phyloP scores from a whole-genome alignment of 176 grass and related monocot genomes.

The Eleusine coracana region DNA sequence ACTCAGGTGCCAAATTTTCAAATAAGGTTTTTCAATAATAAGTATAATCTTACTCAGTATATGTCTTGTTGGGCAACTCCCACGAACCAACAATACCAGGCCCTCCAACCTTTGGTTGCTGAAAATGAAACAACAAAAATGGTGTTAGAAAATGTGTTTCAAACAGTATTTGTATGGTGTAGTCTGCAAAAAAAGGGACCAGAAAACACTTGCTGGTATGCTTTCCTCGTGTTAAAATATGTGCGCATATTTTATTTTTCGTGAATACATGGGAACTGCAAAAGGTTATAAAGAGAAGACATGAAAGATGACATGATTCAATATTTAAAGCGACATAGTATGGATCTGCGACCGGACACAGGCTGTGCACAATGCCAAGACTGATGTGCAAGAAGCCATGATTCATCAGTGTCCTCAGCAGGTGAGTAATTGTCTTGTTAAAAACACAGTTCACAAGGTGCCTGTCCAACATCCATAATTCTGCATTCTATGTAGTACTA shows the following conservation, averaged over 20 bases:
- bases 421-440: neutral
- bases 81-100: conserved; percentile 76
- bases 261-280: neutral
- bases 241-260: neutral
- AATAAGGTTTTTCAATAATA: conserved; percentile 33
- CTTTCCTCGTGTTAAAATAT: neutral
- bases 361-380: neutral
- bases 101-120: conserved; percentile 87
- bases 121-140: conserved; percentile 39
- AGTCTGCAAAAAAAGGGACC: neutral
- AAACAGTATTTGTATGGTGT: neutral
- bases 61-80: conserved; percentile 49
- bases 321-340: conserved; percentile 1
- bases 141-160: conserved; percentile 5
- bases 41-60: conserved; percentile 72
- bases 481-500: neutral
- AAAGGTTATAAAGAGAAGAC: neutral
- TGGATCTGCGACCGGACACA: neutral
- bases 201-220: conserved; percentile 6
- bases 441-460: neutral
- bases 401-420: neutral
- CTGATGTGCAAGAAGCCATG: neutral
- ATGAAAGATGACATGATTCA: neutral
- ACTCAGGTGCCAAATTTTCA: conserved; percentile 9
- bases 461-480: conserved; percentile 7